These are phyloP conservation scores for Arthrobotrys iridis DNA, from an alignment of 2,329 filamentous ascomycete species.

Conservation along the genomic window DNA sequence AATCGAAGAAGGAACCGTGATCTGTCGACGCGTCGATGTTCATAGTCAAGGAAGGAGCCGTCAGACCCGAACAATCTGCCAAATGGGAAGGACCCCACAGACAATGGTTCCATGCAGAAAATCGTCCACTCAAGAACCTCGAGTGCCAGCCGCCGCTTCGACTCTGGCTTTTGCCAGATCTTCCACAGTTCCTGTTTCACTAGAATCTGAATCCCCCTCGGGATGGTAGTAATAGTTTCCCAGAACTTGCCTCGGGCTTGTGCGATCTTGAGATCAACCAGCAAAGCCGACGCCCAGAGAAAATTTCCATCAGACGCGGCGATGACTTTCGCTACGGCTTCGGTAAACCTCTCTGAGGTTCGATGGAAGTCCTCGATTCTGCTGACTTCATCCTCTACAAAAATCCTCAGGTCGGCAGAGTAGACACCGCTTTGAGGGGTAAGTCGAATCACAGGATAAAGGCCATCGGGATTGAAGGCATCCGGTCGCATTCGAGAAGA, in stretches of 20 bases:
- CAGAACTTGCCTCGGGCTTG: constrained; percentile 49
- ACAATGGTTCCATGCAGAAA: constrained; percentile 52
- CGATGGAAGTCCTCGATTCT: constrained; percentile 51
- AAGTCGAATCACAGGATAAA: constrained; percentile 47
- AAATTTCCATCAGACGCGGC: constrained; percentile 52
- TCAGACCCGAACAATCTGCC: constrained; percentile 46
- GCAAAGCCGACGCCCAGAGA: constrained; percentile 40
- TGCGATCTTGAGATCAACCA: constrained; percentile 44
- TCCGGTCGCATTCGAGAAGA: constrained; percentile 54
- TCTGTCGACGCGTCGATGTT: constrained; percentile 47
- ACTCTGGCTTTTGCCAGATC: constrained; percentile 54
- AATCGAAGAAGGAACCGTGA: constrained; percentile 48
- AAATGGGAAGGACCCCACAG: constrained; percentile 43
- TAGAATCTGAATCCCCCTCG: constrained; percentile 39
- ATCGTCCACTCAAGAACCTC: constrained; percentile 53
- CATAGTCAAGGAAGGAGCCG: constrained; percentile 52
- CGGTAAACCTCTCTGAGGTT: constrained; percentile 30
- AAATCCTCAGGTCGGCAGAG: constrained; percentile 50
- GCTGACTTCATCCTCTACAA: constrained; percentile 45
- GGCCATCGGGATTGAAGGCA: constrained; percentile 47
- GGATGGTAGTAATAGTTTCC: constrained; percentile 48
- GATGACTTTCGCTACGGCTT: constrained; percentile 47
- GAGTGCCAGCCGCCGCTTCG: constrained; percentile 33
- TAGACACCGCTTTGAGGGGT: constrained; percentile 37
- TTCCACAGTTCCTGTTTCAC: constrained; percentile 51